Conservation (phyloP, 805 yeast species). For the Sugiyamaella valdiviana region DNA sequence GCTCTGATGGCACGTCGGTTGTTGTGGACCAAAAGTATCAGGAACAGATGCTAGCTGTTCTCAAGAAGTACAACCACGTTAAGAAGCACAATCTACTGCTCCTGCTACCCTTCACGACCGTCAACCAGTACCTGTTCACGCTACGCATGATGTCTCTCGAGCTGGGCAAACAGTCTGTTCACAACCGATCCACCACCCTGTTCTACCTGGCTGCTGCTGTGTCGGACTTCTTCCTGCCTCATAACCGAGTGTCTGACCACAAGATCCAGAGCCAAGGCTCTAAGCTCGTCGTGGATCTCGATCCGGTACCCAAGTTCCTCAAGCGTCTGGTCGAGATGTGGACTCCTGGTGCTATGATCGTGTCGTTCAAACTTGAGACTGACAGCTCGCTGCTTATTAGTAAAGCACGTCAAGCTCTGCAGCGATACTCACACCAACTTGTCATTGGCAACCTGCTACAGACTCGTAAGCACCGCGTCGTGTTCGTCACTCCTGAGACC, state of each 20-base stretch:
- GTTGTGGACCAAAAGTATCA: conserved; percentile 57
- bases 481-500: conserved; percentile 58
- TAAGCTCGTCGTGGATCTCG: conserved; percentile 74
- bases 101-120: conserved; percentile 85
- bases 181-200: conserved; percentile 42
- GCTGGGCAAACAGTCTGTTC: conserved; percentile 37
- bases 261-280: conserved; percentile 85
- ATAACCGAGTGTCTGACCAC: conserved; percentile 80
- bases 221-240: conserved; percentile 90
- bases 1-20: conserved; percentile 41
- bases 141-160: conserved; percentile 58
- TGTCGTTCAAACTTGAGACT: conserved; percentile 90
- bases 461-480: conserved; percentile 81
- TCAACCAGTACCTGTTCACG: conserved; percentile 87
- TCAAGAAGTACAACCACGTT: conserved; percentile 46
- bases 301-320: conserved; percentile 93
- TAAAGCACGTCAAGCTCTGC: conserved; percentile 74
- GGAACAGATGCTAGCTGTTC: conserved; percentile 52
- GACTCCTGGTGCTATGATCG: conserved; percentile 94
- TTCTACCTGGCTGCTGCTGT: conserved; percentile 97
- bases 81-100: conserved; percentile 49
- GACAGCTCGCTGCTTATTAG: conserved; percentile 62
- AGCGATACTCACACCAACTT: conserved; percentile 82
- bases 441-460: conserved; percentile 92
- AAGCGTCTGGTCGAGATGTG: conserved; percentile 82